These are phyloP conservation scores for Leptographium procerum DNA, from an alignment of 2,329 filamentous ascomycete genomes.

Conservation along the genomic window DNA sequence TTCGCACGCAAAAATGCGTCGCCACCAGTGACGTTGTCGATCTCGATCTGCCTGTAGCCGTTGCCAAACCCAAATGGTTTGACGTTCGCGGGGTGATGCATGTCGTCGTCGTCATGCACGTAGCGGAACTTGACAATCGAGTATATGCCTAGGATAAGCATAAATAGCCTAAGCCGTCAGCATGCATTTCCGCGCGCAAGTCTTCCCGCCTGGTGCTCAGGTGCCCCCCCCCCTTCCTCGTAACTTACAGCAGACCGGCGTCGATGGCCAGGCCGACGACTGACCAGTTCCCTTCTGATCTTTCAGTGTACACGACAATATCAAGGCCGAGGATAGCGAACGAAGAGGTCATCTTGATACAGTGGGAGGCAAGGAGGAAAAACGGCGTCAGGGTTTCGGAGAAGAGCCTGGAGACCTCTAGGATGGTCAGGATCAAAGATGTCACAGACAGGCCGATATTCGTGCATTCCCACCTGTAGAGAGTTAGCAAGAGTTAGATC, in stretches of 20 bases:
- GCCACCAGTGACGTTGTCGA: conserved; percentile 15
- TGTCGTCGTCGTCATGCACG: conserved; percentile 36
- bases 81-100: conserved; percentile 36
- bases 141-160: conserved; percentile 33
- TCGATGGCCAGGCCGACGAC: conserved; percentile 37
- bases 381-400: conserved; percentile 42
- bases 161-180: conserved; percentile 24
- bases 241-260: conserved; percentile 34
- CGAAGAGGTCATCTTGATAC: conserved; percentile 37
- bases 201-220: too few relatives aligned
- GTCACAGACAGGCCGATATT: conserved; percentile 39
- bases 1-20: conserved; percentile 8
- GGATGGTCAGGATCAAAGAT: conserved; percentile 31
- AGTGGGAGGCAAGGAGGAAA: conserved; percentile 39
- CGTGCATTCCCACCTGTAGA: conserved; percentile 38
- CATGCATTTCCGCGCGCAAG: not conserved
- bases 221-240: not conserved
- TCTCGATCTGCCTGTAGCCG: conserved; percentile 16
- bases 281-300: conserved; percentile 35
- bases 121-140: conserved; percentile 35
- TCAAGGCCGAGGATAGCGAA: conserved; percentile 37
- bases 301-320: conserved; percentile 35
- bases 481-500: not conserved
- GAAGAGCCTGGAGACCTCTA: conserved; percentile 28
- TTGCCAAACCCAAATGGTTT: conserved; percentile 34